Evolutionary conservation across 2,329 filamentous ascomycete species (phyloP), one percentile per base, ranked within the genome.

Genomic region (Amauroascus niger): DNA sequence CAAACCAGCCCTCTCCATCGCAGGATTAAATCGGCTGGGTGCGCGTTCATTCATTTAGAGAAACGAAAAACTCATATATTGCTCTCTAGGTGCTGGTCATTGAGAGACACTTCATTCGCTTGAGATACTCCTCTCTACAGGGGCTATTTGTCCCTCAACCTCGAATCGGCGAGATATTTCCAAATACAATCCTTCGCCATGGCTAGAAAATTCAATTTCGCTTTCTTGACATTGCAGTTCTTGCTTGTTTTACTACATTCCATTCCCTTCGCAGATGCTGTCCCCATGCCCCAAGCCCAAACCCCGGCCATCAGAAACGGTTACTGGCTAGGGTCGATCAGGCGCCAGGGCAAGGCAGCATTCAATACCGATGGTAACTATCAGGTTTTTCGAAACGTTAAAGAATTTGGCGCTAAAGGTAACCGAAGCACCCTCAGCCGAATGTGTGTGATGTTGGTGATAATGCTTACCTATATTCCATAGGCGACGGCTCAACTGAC

Each of bases 381-480:
- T 76, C 78, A 86, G 67, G 74, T 90, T 59, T 89, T 81, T 71
- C 83, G 86, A 61, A 88, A 88, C 62, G 86, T 90, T 46, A 81
- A 79, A 70, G 84, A 88, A 62, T 90, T 80, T 63, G 86, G 86
- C 45, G 86, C 86, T 46, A 79, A 74, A 58, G 86, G 85, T 70
- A 80, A 80, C 18, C n/a, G 79, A 76, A 52, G 54, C 14, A 35
- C 49, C 20, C 48, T 7, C 5, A 16, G 68, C 4, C n/a, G n/a
- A n/a, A n/a, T n/a, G n/a, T n/a, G n/a, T n/a, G n/a, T n/a, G n/a
- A n/a, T n/a, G n/a, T n/a, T n/a, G n/a, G n/a, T n/a, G n/a, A n/a
- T n/a, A n/a, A 20, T 55, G 41, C 59, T 65, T 49, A 64, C 57
- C n/a, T 65, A 49, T 71, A 67, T 50, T 69, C 69, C 63, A 69